These are phyloP conservation scores for Plantago major DNA, from an alignment of 257 asterid genomes.

Conservation along the genomic window DNA sequence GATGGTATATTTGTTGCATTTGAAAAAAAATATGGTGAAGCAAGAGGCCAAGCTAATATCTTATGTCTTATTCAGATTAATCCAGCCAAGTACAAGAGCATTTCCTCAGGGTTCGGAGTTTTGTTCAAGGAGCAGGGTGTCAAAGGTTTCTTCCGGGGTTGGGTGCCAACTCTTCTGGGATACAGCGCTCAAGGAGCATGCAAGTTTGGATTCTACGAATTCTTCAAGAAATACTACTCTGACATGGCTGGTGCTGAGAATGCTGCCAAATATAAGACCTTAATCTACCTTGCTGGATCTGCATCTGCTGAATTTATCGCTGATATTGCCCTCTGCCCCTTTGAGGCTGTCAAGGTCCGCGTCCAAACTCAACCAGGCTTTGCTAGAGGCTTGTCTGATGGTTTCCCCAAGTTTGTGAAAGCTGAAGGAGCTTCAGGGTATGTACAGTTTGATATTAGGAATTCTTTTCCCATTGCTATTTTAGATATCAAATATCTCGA, in stretches of 20 bases:
- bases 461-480: not conserved
- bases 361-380: conserved; percentile 84
- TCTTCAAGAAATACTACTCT: conserved; percentile 70
- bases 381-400: conserved; percentile 83
- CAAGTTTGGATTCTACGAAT: conserved; percentile 72
- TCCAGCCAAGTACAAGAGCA: conserved; percentile 70
- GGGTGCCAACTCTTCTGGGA: conserved; percentile 83
- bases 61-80: conserved; percentile 44
- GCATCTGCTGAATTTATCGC: conserved; percentile 86
- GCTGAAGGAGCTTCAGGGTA: conserved; percentile 77
- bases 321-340: conserved; percentile 74
- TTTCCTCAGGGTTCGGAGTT: conserved; percentile 54
- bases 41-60: not conserved
- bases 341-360: conserved; percentile 85
- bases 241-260: conserved; percentile 74
- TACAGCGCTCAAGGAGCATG: conserved; percentile 87
- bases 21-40: not conserved
- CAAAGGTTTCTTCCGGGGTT: conserved; percentile 67
- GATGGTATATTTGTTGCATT: not conserved
- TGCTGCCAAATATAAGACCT: conserved; percentile 73
- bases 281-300: conserved; percentile 79
- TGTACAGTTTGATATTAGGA: not conserved
- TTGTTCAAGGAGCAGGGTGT: conserved; percentile 68
- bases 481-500: not conserved
- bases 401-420: conserved; percentile 59